Base-by-base conservation (phyloP, 2,329 filamentous ascomycete species). In the Lecanoromycetidae sp. region DNA sequence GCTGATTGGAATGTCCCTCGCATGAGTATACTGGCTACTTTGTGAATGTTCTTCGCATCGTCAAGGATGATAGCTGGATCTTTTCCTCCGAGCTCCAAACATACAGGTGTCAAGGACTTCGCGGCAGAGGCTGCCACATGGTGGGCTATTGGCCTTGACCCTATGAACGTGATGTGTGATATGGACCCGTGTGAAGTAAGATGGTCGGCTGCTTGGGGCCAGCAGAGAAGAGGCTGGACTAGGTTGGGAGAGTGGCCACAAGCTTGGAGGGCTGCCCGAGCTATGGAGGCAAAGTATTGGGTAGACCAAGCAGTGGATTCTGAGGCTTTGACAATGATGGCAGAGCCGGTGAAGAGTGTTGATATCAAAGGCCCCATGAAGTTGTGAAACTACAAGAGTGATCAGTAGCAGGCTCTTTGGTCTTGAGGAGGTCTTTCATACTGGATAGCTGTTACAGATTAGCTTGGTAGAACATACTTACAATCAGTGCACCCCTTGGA, bases 271-370 rank as follows among this genome's bases (percentile, higher is more conserved):
- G 91, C 90, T 37, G 79, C 80, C 34, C 83, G 80, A 15, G 82
- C 83, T 51, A 96, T 84, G 41, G 74, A 75, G 35, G 82, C 73
- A 62, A 94, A 96, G 71, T 90, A 94, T 6, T 70, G 64, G 6
- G 84, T 82, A 51, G 83, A 93, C 91, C 91, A 98, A 45, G 88
- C 90, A 0, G 90, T 96, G 64, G 90, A 85, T 66, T 98, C 91
- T 42, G 87, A 94, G 39, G 84, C 85, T 68, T 98, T 98, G 63
- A 96, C 83, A 34, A 98, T 72, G 55, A 96, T 82, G 43, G 79
- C 86, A 61, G 96, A 95, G 38, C 91, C 91, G 12, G 88, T 75
- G 62, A 96, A 96, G 42, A 96, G 75, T 13, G 85, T 80, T 55
- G 85, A 88, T 61, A 96, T 93, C 55, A 95, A 76, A 12, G 90